Percentiles rank a stretch among this genome's conserved stretches.
These are phyloP conservation scores for Trebouxiophyceae sp. DNA, from an alignment of 163 green algal species.

Conservation along the genomic window DNA sequence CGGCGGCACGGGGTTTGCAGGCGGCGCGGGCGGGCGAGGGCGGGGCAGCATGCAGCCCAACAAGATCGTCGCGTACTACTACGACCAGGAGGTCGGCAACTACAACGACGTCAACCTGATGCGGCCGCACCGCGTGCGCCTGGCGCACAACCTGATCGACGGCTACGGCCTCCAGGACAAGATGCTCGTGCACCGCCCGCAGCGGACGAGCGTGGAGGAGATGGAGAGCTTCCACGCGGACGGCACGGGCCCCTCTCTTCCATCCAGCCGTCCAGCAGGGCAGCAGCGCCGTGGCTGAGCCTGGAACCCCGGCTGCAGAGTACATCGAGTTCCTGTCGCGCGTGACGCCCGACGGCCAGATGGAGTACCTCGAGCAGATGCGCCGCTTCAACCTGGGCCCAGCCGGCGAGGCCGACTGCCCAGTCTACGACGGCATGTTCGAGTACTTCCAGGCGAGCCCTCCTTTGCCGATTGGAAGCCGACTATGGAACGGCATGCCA, in stretches of 20 bases:
- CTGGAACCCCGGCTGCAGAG: slow-evolving; percentile 44
- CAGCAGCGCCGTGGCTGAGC: too few species aligned
- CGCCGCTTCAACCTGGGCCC: slow-evolving; percentile 84
- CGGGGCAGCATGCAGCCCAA: too few species aligned
- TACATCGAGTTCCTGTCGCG: slow-evolving; percentile 87
- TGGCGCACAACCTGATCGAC: slow-evolving; percentile 76
- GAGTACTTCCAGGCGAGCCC: slow-evolving; percentile 42
- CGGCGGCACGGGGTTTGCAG: too few species aligned
- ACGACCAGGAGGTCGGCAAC: slow-evolving; percentile 71
- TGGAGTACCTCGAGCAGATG: slow-evolving; percentile 88
- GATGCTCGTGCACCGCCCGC: slow-evolving; percentile 66
- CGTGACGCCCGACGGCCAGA: slow-evolving; percentile 82
- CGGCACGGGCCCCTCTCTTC: slow-evolving; percentile 27
- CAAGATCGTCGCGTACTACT: slow-evolving; percentile 50
- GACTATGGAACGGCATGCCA: too few species aligned
- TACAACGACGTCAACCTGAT: slow-evolving; percentile 83
- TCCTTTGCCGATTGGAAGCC: too few species aligned
- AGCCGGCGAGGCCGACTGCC: slow-evolving; percentile 65
- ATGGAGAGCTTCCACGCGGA: slow-evolving; percentile 85
- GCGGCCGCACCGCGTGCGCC: slow-evolving; percentile 75
- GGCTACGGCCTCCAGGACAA: slow-evolving; percentile 70
- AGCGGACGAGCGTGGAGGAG: slow-evolving; percentile 50
- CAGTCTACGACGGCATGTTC: slow-evolving; percentile 69
- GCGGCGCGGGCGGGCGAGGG: too few species aligned
- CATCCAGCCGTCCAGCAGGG: not conserved